phyloP scores from a whole-genome alignment of 352 stramenopile species.

The Pilasporangium apinafurcum region DNA sequence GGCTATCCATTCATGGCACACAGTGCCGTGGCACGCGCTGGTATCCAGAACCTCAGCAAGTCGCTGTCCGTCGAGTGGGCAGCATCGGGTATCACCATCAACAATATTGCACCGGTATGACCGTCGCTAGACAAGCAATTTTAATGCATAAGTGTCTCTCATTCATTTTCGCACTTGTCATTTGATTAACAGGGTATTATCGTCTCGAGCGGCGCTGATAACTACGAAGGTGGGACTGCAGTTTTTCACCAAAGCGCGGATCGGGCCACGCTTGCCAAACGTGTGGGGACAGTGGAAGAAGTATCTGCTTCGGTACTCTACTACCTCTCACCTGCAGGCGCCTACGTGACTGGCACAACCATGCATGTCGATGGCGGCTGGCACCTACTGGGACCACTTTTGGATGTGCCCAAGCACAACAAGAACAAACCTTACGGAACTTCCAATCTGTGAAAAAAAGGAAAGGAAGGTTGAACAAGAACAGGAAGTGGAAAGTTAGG shows the following conservation, averaged over 20 bases:
- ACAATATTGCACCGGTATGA: constrained; percentile 89
- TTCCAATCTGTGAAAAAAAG: constrained; percentile 26
- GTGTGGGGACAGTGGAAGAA: constrained; percentile 88
- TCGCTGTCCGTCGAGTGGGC: constrained; percentile 94
- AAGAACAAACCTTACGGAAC: constrained; percentile 72
- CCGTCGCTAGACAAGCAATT: too few relatives aligned
- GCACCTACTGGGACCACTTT: constrained; percentile 27
- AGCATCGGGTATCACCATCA: constrained; percentile 86
- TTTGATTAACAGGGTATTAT: constrained; percentile 50
- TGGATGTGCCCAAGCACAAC: constrained; percentile 64
- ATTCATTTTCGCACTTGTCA: constrained; percentile 14
- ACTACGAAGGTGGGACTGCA: constrained; percentile 87
- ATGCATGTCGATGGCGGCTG: constrained; percentile 79
- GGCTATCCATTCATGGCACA: constrained; percentile 91
- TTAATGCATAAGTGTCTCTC: constrained; percentile 32
- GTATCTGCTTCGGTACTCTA: constrained; percentile 76
- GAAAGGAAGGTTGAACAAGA: too few relatives aligned
- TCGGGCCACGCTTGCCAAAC: constrained; percentile 75
- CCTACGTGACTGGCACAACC: constrained; percentile 83
- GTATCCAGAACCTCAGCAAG: constrained; percentile 92
- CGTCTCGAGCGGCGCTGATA: constrained; percentile 71
- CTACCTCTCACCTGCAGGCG: constrained; percentile 72
- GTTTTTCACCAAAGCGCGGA: constrained; percentile 80
- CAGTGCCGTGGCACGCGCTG: constrained; percentile 85
- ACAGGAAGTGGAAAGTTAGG: too few relatives aligned